These are phyloP conservation scores for Salix udensis DNA, from an alignment of 345 rosid species.

Conservation along the genomic window DNA sequence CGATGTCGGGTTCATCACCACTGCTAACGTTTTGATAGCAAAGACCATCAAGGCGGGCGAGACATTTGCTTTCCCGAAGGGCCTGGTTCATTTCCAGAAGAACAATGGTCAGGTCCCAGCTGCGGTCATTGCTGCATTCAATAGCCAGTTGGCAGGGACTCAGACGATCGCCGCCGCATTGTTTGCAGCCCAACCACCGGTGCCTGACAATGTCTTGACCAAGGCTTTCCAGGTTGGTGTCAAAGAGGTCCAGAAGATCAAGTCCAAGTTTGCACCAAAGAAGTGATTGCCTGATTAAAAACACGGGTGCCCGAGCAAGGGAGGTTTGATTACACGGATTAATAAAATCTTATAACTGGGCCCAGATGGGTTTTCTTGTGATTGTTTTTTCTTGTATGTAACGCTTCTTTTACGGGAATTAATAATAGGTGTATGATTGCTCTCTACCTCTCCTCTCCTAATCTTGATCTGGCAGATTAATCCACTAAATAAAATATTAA, in stretches of 20 bases:
- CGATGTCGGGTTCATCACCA: constrained; percentile 31
- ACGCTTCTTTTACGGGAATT: background rate
- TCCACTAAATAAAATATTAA: background rate
- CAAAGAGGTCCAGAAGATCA: constrained; percentile 18
- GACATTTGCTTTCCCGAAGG: constrained; percentile 22
- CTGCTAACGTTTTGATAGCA: constrained; percentile 16
- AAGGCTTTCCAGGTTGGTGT: constrained; percentile 21
- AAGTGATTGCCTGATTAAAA: background rate
- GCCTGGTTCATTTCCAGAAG: constrained; percentile 28
- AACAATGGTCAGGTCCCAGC: constrained; percentile 16
- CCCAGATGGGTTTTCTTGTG: background rate
- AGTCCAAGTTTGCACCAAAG: constrained; percentile 23
- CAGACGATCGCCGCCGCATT: constrained; percentile 18
- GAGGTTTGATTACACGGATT: background rate
- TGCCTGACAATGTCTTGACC: constrained; percentile 23
- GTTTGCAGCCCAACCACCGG: constrained; percentile 22
- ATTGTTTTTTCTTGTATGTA: background rate
- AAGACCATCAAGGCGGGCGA: constrained; percentile 22
- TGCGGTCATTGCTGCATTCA: constrained; percentile 23
- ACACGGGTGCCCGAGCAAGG: background rate
- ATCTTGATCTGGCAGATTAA: too few species aligned
- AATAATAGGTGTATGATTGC: background rate
- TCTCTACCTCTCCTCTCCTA: too few species aligned
- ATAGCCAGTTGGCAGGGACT: constrained; percentile 34
- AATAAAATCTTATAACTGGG: background rate